Evolutionary conservation across 1,284 basidiomycete genomes (phyloP).

Genomic region (Sanguinoderma infundibulare): DNA sequence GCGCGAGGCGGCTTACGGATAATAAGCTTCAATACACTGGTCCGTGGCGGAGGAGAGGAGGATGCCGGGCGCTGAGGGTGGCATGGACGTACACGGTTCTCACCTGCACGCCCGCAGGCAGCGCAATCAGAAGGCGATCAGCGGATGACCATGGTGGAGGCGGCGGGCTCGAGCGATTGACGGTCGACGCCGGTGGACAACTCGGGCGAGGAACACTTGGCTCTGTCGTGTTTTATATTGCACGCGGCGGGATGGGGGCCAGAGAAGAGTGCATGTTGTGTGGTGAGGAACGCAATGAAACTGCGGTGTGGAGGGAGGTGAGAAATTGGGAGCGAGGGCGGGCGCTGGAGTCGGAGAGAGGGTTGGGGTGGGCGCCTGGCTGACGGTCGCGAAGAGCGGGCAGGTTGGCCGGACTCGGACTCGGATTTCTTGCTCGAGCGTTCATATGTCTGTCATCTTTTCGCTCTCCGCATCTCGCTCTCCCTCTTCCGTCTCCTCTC

Average conservation of each 20-base stretch:
- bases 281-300: slow-evolving; percentile 2
- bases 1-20: slow-evolving; percentile 16
- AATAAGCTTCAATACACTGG: slow-evolving; percentile 12
- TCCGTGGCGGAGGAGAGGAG: slow-evolving; percentile 3
- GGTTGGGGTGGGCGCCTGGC: slow-evolving; percentile 10
- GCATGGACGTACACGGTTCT: slow-evolving; percentile 10
- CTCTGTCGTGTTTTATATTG: not conserved
- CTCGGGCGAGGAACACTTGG: not conserved
- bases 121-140: slow-evolving; percentile 25
- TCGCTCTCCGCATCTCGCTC: slow-evolving; percentile 32
- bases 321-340: slow-evolving; percentile 10
- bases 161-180: not conserved
- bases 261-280: not conserved
- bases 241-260: not conserved
- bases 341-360: slow-evolving; percentile 11
- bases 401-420: not conserved
- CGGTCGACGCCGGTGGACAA: not conserved
- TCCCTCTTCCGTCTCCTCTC: slow-evolving; percentile 14
- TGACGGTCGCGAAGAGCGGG: slow-evolving; percentile 11
- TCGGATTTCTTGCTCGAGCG: slow-evolving; percentile 20
- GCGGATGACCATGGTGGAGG: slow-evolving; percentile 14
- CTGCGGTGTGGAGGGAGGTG: slow-evolving; percentile 1
- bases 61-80: slow-evolving; percentile 5
- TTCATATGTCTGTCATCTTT: slow-evolving; percentile 31
- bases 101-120: slow-evolving; percentile 14